A percentile compares a stretch with the other conserved stretches of the same genome.
Conservation (phyloP, 305 asterid species). For the Vinca major region DNA sequence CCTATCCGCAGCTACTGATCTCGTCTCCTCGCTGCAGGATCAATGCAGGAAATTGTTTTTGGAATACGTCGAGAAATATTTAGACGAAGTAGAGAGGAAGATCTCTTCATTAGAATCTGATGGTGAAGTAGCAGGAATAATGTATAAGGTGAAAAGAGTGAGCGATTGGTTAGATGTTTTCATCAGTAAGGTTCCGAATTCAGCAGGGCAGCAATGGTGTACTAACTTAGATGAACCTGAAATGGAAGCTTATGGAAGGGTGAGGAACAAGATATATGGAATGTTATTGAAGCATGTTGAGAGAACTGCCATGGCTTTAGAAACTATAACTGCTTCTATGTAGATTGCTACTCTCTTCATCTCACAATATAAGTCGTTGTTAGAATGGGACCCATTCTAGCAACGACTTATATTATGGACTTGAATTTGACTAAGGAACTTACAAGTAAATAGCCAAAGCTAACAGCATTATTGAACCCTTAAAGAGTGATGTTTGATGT, state of each 20-base stretch:
- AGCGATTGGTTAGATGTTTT: conserved; percentile 51
- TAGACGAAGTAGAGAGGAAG: conserved; percentile 48
- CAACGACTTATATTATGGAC: neutral
- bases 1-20: conserved; percentile 24
- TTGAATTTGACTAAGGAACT: no score
- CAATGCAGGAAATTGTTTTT: conserved; percentile 43
- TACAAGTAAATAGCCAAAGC: no score
- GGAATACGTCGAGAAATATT: conserved; percentile 38
- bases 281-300: conserved; percentile 56
- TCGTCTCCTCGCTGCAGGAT: conserved; percentile 37
- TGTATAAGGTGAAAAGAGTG: conserved; percentile 55
- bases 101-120: conserved; percentile 24
- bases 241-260: conserved; percentile 38
- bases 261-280: conserved; percentile 51
- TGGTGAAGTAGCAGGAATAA: conserved; percentile 34
- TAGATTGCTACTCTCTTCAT: neutral
- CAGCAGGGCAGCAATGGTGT: conserved; percentile 11
- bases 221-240: conserved; percentile 27
- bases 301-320: conserved; percentile 47
- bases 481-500: neutral
- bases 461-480: no score
- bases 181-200: conserved; percentile 25
- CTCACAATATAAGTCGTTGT: neutral
- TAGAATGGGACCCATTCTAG: neutral
- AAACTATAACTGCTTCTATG: conserved; percentile 7